Conservation (phyloP, 768 basidiomycete species). For the Daedaleopsis nitida region DNA sequence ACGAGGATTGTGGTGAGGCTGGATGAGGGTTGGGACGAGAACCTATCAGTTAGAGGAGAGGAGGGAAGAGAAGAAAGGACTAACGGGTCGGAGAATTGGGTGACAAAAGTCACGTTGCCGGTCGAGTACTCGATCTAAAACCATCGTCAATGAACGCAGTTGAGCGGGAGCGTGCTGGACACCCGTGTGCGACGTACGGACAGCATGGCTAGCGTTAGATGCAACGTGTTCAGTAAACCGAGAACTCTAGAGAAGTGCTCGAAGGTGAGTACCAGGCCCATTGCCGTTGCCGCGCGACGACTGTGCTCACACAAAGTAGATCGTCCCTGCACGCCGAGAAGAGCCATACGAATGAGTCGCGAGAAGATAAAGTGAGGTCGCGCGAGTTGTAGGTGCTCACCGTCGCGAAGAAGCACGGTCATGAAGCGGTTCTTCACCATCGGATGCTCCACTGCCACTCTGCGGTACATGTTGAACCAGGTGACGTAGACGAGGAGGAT, state of each 20-base stretch:
- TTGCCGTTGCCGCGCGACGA: background rate
- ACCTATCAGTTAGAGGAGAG: background rate
- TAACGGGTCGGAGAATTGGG: constrained; percentile 1
- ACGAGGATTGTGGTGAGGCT: constrained; percentile 1
- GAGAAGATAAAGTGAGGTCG: too few species aligned
- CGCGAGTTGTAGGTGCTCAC: background rate
- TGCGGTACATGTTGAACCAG: constrained; percentile 1
- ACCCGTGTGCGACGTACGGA: background rate
- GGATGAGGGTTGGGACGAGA: background rate
- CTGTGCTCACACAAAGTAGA: background rate
- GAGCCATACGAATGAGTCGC: too few species aligned
- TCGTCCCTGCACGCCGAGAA: background rate
- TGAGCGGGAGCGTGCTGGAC: background rate
- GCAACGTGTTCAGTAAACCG: background rate
- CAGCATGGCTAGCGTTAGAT: background rate
- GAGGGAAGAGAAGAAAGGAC: background rate
- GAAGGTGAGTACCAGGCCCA: background rate
- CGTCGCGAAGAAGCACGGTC: background rate
- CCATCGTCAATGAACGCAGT: too few species aligned
- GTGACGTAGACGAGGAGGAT: background rate
- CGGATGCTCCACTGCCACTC: background rate
- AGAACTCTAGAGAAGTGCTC: background rate
- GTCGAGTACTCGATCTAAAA: background rate
- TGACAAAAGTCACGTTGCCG: background rate
- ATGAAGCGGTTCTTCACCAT: background rate